Evolutionary conservation across 179 eudicot species (phyloP), one percentile per base, ranked within the genome.

Genomic region (Patellifolia procumbens): DNA sequence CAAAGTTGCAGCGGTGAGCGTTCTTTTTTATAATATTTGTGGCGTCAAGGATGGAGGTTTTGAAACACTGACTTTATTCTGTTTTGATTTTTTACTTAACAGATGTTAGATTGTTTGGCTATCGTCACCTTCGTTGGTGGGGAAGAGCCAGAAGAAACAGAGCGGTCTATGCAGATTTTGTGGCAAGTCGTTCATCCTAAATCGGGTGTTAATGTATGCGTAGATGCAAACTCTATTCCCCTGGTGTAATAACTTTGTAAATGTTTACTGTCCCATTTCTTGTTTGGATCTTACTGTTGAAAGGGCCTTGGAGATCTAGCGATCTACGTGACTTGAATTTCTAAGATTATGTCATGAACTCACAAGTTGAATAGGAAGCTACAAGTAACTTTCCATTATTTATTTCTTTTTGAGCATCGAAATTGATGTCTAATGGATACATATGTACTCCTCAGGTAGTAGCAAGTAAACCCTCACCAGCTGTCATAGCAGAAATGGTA

Each of bases 111-210:
- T 78, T 93, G 97, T 72, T 76, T 95, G 85, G 93, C 97, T 73
- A 51, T 91, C 46, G 74, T 89, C 70, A 90, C 97, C 76, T 95
- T 95, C 39, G 71, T 91, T 79, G 97, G 95, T 37, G 97, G 91
- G 68, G 88, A 88, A 76, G 93, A 88, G 46, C 87, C 84, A 2
- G 95, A 90, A 77, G 92, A 93, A 80, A 93, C 93, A 9, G 91
- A 93, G 73, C 85, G 74, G 77, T 81, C 93, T 24, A 90, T 95
- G 99, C 97, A 93, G 78, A 77, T 88, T 34, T 88, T 93, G 97
- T 95, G 98, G 99, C 95, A 95, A 84, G 91, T 93, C 79, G 91
- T 90, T 82, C 92, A 88, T 77, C 97, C 99, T 49, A 95, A 95
- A 84, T 78, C 88, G 81, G 89, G 91, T 56, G 67, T 89, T 76